Conservation (phyloP, 2,329 filamentous ascomycete species). For the Polytolypa hystricis region DNA sequence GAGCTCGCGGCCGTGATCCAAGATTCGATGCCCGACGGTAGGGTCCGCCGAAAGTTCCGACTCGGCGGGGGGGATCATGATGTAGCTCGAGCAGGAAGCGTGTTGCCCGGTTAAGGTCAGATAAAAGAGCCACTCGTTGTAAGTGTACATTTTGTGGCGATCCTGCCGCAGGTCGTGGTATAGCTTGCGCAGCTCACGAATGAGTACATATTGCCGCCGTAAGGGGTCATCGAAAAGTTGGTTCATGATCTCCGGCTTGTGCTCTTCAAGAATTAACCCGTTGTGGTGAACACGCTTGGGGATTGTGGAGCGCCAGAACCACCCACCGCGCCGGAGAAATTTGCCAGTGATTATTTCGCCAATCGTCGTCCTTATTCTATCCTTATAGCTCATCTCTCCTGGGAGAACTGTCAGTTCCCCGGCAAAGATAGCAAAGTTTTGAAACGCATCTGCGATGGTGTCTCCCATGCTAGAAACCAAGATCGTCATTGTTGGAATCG, state of each 20-base stretch:
- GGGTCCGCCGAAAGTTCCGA: slow-evolving; percentile 2
- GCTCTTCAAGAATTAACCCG: neutral
- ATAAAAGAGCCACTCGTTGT: slow-evolving; percentile 39
- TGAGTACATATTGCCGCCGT: slow-evolving; percentile 35
- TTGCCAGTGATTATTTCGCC: slow-evolving; percentile 1
- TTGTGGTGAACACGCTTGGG: neutral
- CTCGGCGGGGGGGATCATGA: slow-evolving; percentile 16
- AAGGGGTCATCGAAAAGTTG: slow-evolving; percentile 7
- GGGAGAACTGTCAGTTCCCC: slow-evolving; percentile 46
- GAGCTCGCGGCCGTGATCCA: neutral
- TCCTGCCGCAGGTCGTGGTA: slow-evolving; percentile 24
- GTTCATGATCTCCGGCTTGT: neutral
- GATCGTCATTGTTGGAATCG: slow-evolving; percentile 29
- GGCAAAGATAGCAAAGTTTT: slow-evolving; percentile 45
- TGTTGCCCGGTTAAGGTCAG: slow-evolving; percentile 37
- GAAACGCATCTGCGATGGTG: slow-evolving; percentile 39
- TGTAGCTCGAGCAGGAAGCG: slow-evolving; percentile 26
- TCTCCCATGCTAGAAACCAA: slow-evolving; percentile 30
- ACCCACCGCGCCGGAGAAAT: neutral
- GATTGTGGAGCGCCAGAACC: neutral
- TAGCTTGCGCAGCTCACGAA: slow-evolving; percentile 29
- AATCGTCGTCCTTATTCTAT: slow-evolving; percentile 4
- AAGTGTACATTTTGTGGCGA: slow-evolving; percentile 27
- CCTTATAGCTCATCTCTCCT: slow-evolving; percentile 31
- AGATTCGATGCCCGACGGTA: neutral